phyloP scores from a whole-genome alignment of 768 basidiomycete species.

The Trametes coccinea region DNA sequence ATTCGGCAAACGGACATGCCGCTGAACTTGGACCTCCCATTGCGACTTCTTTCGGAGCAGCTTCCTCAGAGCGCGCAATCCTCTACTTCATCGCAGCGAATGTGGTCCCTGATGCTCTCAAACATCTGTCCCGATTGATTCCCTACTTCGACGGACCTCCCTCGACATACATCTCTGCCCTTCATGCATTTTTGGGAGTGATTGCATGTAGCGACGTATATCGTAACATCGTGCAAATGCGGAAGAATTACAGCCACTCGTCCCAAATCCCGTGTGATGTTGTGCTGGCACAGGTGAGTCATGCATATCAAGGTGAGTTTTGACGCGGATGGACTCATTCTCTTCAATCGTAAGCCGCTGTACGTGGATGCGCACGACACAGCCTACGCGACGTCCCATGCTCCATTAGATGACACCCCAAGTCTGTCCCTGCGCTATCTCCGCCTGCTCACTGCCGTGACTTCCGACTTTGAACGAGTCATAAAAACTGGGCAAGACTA shows the following conservation, averaged over 20 bases:
- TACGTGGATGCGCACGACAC: neutral
- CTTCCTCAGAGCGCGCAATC: neutral
- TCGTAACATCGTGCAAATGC: slow-evolving; percentile 15
- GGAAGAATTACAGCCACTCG: slow-evolving; percentile 16
- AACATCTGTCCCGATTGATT: slow-evolving; percentile 7
- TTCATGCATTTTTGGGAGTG: slow-evolving; percentile 9
- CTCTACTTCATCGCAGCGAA: slow-evolving; percentile 9
- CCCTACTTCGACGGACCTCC: neutral
- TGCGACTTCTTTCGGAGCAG: neutral
- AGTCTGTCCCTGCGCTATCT: slow-evolving; percentile 2
- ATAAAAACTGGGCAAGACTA: neutral
- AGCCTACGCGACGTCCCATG: neutral
- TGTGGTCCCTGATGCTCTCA: slow-evolving; percentile 6
- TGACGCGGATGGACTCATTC: slow-evolving; percentile 6
- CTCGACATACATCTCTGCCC: neutral
- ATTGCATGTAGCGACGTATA: slow-evolving; percentile 21
- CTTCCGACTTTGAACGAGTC: neutral
- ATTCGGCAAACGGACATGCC: slow-evolving; percentile 7
- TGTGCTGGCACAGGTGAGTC: slow-evolving; percentile 29
- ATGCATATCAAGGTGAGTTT: slow-evolving; percentile 13
- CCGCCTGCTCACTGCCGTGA: slow-evolving; percentile 8
- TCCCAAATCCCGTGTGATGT: slow-evolving; percentile 16
- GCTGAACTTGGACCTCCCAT: slow-evolving; percentile 10
- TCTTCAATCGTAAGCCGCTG: slow-evolving; percentile 10
- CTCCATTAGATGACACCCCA: neutral